Base-by-base conservation (phyloP, 2,329 filamentous ascomycete genomes). In the Fusarium armeniacum region DNA sequence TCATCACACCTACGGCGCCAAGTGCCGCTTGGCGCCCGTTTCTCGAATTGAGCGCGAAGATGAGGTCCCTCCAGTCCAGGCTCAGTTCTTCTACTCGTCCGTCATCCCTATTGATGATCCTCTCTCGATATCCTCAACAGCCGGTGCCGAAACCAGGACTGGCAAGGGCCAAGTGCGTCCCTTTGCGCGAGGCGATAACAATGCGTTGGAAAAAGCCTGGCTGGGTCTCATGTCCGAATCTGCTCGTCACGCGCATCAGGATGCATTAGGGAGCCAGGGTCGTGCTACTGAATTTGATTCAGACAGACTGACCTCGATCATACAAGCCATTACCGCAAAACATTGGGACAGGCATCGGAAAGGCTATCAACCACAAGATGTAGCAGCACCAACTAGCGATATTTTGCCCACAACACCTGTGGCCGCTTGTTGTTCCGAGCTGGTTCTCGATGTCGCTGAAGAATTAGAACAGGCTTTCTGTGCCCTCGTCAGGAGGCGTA, bases 81-180 rank as follows among this genome's bases (percentile, higher is more conserved):
- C 91, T 24, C 92, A 93, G 68, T 97, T 93, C 82, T 97, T 97
- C 80, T 97, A 97, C 79, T 87, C 89, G 16, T 96, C 93, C 13
- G 83, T 89, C 15, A 86, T 95, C 51, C 91, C 93, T 32, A 94
- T 97, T 76, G 94, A 97, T 75, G 94, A 97, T 75, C 93, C 93
- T 26, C 85, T 97, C n/a, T 93, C 91, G 12, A 87, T 91, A 2
- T 81, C 84, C 13, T 78, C 85, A 81, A 76, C 88, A 78, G 77
- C 87, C 76, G 79, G 78, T 26, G 73, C 84, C 77, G 81, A 90
- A 52, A 76, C 84, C 16, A 86, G 82, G 58, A 78, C 85, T 58
- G 79, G 84, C 35, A 90, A 86, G 72, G 84, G 86, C 36, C 87
- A 89, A 47, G 87, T 93, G 11, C 89, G 92, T 44, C 93, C 94